Base-by-base conservation (phyloP, 371 early-diverging fungal genomes). In the Mortierella sp. region DNA sequence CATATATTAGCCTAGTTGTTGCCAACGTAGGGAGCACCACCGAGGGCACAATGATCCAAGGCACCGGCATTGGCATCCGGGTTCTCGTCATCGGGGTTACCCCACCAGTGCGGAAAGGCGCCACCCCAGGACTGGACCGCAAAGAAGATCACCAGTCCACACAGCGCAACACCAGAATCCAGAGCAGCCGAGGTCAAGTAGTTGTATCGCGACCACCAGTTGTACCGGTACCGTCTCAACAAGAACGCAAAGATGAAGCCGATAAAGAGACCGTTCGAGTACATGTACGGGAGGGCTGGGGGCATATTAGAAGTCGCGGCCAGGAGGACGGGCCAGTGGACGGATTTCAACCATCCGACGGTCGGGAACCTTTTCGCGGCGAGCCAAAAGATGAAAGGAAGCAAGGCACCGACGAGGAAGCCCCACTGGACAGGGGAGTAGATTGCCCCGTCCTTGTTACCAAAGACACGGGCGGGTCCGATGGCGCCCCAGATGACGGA, bases 401-500 rank as follows among this genome's bases (percentile, higher is more conserved):
- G 29, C n/a, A 78, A 10, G 1, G 77, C 76, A 3, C 82, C 80
- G 31, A 78, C 77, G 11, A 89, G 11, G 73, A 89, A 88, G 7
- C 86, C 87, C 88, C 88, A 89, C n/a, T 87, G 79, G 44, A 89
- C 73, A 1, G 76, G 41, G 6, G 66, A 24, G 64, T 80, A 80
- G 11, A 81, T 22, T 2, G 81, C 90, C 4, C 68, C 64, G 55
- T 77, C 77, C 22, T 70, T 83, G 41, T 70, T 41, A n/a, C 92
- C 94, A 76, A 94, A 95, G 89, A 93, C 90, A n/a, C 86, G 88
- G 5, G 76, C 79, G 19, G 95, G 95, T 50, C 93, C 94, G 91
- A 95, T 90, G 6, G 92, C 89, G n/a, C 95, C 95, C 94, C 93
- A 94, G 53, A 94, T 92, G 37, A 94, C 80, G 24, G 92, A 93